These are phyloP conservation scores for Phoma sp. DNA, from an alignment of 2,329 filamentous ascomycete species.

Conservation along the genomic window DNA sequence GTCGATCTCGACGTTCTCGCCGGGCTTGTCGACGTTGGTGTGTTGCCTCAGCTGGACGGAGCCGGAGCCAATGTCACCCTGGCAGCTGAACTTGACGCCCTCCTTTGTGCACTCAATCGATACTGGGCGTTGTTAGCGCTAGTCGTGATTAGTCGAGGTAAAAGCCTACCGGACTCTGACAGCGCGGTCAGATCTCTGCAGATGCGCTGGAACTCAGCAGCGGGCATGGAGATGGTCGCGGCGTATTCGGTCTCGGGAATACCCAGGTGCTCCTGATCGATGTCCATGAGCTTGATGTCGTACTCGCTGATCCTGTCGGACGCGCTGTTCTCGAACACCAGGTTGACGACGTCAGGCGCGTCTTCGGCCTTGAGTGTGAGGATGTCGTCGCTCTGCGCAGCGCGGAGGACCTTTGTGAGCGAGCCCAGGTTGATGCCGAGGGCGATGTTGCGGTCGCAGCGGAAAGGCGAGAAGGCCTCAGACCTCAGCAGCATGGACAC, in stretches of 20 bases:
- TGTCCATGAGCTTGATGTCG: slow-evolving; percentile 99
- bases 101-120: slow-evolving; percentile 97
- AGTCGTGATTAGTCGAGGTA: not conserved
- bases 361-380: slow-evolving; percentile 98
- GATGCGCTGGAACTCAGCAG: slow-evolving; percentile 90
- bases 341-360: slow-evolving; percentile 91
- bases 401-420: slow-evolving; percentile 94
- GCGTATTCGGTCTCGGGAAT: slow-evolving; percentile 99
- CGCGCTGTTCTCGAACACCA: slow-evolving; percentile 89
- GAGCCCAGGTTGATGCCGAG: slow-evolving; percentile 97
- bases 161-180: slow-evolving; percentile 85
- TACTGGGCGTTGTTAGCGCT: slow-evolving; percentile 61
- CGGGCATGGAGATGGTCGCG: slow-evolving; percentile 87
- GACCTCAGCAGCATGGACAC: slow-evolving; percentile 99
- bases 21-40: slow-evolving; percentile 86
- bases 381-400: slow-evolving; percentile 91
- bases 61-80: slow-evolving; percentile 94
- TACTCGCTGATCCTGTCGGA: slow-evolving; percentile 96
- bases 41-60: slow-evolving; percentile 90
- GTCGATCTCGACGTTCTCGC: slow-evolving; percentile 84
- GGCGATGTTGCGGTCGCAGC: slow-evolving; percentile 98
- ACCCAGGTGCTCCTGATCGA: slow-evolving; percentile 98
- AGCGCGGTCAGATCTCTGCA: slow-evolving; percentile 89
- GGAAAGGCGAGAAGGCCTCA: slow-evolving; percentile 91
- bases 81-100: slow-evolving; percentile 91